A percentile compares a stretch with the other conserved stretches of the same genome.
phyloP scores from a whole-genome alignment of 257 asterid species.

The Ophiorrhiza pumila region DNA sequence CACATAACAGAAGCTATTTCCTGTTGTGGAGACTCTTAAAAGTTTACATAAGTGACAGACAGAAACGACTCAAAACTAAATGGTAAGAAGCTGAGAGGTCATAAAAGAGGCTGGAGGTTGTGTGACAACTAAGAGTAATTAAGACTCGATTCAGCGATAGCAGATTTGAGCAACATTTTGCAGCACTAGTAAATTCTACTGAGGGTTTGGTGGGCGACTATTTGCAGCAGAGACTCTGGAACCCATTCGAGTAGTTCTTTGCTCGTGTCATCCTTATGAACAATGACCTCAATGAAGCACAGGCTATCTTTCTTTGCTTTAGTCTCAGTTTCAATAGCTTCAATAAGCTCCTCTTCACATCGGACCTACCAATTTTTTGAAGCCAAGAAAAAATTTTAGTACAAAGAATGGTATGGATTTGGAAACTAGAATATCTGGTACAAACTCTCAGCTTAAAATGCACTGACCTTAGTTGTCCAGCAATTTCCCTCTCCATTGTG shows the following conservation, averaged over 20 bases:
- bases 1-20: background rate
- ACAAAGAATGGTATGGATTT: background rate
- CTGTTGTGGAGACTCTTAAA: too few species aligned
- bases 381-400: background rate
- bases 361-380: slow-evolving; percentile 36
- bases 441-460: background rate
- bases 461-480: slow-evolving; percentile 72
- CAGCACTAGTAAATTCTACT: slow-evolving; percentile 24
- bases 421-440: background rate
- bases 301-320: too few species aligned
- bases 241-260: slow-evolving; percentile 87
- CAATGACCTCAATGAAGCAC: too few species aligned
- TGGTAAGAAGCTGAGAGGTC: background rate
- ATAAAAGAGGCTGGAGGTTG: too few species aligned
- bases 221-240: slow-evolving; percentile 75
- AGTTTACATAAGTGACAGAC: too few species aligned
- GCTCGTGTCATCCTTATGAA: too few species aligned
- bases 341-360: too few species aligned
- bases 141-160: background rate
- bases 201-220: slow-evolving; percentile 77
- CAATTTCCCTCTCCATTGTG: slow-evolving; percentile 77
- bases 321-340: too few species aligned
- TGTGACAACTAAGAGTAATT: too few species aligned
- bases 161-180: background rate
- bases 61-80: background rate